phyloP scores from a whole-genome alignment of 2,329 filamentous ascomycete species.

The Aurifilum marmelostoma region DNA sequence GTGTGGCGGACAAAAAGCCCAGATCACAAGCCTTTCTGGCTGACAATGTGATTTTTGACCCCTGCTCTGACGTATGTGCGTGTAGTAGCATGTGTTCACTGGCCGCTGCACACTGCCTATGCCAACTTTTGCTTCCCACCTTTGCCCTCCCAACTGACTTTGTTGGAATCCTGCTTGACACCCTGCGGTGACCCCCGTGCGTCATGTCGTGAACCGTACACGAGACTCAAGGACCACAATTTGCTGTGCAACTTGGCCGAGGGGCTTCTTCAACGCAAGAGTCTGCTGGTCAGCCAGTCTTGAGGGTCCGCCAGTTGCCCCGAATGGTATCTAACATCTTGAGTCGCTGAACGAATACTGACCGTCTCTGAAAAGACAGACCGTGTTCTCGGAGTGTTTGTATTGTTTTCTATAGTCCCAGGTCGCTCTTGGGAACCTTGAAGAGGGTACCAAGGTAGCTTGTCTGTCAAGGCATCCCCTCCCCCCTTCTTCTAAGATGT shows the following conservation, averaged over 20 bases:
- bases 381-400: neutral
- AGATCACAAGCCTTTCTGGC: neutral
- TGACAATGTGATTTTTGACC: neutral
- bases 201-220: conserved; percentile 10
- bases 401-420: neutral
- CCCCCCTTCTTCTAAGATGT: neutral
- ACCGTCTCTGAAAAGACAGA: neutral
- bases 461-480: neutral
- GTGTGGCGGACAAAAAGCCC: neutral
- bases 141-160: neutral
- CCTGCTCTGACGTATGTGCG: neutral
- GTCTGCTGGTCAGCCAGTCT: neutral
- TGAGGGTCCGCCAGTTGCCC: neutral
- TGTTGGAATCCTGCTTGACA: conserved; percentile 7
- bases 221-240: neutral
- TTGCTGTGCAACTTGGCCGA: neutral
- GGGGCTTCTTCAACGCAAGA: neutral
- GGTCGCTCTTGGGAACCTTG: neutral
- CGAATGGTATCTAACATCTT: neutral
- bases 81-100: neutral
- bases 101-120: neutral
- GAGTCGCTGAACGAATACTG: neutral
- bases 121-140: neutral
- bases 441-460: neutral
- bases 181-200: neutral